Evolutionary conservation across 2,329 filamentous ascomycete species (phyloP).

Genomic region (Colletotrichum siamense): DNA sequence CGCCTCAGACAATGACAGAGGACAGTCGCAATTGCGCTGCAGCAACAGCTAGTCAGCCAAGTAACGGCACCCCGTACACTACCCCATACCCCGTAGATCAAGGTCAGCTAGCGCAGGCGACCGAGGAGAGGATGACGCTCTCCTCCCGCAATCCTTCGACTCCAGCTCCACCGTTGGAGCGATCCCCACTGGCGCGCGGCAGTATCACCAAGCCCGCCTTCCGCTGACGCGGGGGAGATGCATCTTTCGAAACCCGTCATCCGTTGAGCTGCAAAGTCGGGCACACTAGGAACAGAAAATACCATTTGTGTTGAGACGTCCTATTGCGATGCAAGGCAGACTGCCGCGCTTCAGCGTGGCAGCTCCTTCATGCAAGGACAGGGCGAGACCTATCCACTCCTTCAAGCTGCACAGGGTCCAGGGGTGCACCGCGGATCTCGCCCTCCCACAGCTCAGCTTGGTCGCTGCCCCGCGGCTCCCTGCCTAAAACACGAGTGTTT

Average conservation of each 20-base stretch:
- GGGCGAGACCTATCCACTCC: background rate
- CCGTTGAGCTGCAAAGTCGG: constrained; percentile 9
- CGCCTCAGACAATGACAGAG: background rate
- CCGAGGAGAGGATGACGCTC: background rate
- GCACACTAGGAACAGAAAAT: background rate
- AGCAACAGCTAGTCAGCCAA: background rate
- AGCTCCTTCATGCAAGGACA: constrained; percentile 11
- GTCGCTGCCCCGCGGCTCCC: background rate
- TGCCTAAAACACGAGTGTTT: background rate
- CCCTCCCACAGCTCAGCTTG: background rate
- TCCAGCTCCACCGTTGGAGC: background rate
- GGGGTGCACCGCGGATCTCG: background rate
- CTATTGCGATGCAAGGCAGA: background rate
- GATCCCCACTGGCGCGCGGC: background rate
- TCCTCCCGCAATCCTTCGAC: background rate
- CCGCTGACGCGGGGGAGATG: background rate
- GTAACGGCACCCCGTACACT: background rate
- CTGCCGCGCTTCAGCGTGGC: background rate
- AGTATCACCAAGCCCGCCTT: background rate
- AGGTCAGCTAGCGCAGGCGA: background rate
- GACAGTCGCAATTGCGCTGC: background rate
- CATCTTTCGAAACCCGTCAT: background rate
- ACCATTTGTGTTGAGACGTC: background rate
- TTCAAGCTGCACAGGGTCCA: constrained; percentile 1
- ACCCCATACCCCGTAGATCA: constrained; percentile 4